These are phyloP conservation scores for Oenanthe sinensis DNA, from an alignment of 129 eudicot genomes.

Conservation along the genomic window DNA sequence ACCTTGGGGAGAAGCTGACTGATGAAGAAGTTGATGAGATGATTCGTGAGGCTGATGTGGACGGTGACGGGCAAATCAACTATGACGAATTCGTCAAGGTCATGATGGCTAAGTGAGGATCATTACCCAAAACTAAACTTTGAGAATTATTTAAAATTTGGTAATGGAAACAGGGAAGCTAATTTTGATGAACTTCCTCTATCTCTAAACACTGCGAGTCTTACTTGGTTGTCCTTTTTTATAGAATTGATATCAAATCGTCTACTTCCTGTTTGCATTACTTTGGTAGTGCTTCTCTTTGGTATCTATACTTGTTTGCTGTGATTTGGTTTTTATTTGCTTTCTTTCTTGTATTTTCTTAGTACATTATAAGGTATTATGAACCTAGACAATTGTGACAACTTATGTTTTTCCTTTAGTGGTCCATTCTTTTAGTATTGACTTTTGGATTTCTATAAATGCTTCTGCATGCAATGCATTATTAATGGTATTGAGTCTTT, in stretches of 20 bases:
- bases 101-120: conserved; percentile 54
- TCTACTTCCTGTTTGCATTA: conserved; percentile 26
- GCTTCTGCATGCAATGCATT: background rate
- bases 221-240: conserved; percentile 5
- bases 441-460: background rate
- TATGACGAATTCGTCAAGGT: conserved; percentile 58
- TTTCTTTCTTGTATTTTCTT: conserved; percentile 10
- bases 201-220: conserved; percentile 18
- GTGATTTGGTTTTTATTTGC: conserved; percentile 15
- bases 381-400: conserved; percentile 11
- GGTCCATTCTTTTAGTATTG: background rate
- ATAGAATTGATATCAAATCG: background rate
- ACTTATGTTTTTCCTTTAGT: background rate
- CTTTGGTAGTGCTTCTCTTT: conserved; percentile 12
- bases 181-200: conserved; percentile 31
- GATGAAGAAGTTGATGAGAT: conserved; percentile 64
- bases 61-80: conserved; percentile 62
- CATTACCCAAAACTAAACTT: conserved; percentile 11
- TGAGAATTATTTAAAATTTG: background rate
- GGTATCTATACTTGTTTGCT: conserved; percentile 27
- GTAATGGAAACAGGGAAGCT: conserved; percentile 19
- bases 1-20: conserved; percentile 58
- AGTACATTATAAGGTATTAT: background rate
- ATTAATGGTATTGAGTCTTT: background rate
- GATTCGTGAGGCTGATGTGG: conserved; percentile 62